phyloP scores from a whole-genome alignment of 2,329 filamentous ascomycete species.

The Penicillium thymicola region DNA sequence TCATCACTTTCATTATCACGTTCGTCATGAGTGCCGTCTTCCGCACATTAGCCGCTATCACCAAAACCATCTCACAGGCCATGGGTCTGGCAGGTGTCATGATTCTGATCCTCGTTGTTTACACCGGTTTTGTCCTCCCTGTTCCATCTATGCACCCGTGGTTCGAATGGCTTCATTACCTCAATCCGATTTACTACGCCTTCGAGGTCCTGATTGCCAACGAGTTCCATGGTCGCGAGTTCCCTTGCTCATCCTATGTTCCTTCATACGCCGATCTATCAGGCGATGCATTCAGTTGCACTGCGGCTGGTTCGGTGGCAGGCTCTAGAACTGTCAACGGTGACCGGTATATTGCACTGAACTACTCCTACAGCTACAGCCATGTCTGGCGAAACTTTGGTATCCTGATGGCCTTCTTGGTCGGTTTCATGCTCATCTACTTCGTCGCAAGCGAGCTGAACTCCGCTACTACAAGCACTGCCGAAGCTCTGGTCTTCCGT shows the following conservation, averaged over 20 bases:
- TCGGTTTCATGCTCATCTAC: conserved; percentile 61
- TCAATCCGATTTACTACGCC: conserved; percentile 74
- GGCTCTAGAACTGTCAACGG: conserved; percentile 56
- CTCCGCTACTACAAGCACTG: conserved; percentile 67
- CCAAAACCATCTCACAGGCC: conserved; percentile 61
- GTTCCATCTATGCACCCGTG: conserved; percentile 66
- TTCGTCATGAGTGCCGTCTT: conserved; percentile 82
- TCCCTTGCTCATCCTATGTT: conserved; percentile 48
- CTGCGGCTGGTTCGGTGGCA: conserved; percentile 53
- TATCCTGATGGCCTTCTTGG: conserved; percentile 61
- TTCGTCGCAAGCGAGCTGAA: conserved; percentile 46
- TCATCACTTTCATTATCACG: conserved; percentile 70
- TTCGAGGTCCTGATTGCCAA: conserved; percentile 82
- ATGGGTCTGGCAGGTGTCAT: conserved; percentile 54
- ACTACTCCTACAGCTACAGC: conserved; percentile 55
- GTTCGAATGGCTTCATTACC: conserved; percentile 77
- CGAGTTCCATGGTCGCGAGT: conserved; percentile 68
- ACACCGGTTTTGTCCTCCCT: conserved; percentile 46
- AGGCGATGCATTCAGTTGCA: conserved; percentile 52
- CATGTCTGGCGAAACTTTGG: conserved; percentile 69
- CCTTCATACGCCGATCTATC: conserved; percentile 44
- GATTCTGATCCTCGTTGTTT: conserved; percentile 45
- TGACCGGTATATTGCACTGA: conserved; percentile 53
- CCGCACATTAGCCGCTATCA: conserved; percentile 71
- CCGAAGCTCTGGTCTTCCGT: conserved; percentile 72